phyloP scores from a whole-genome alignment of 2,329 filamentous ascomycete species.

The Metarhizium robertsii region DNA sequence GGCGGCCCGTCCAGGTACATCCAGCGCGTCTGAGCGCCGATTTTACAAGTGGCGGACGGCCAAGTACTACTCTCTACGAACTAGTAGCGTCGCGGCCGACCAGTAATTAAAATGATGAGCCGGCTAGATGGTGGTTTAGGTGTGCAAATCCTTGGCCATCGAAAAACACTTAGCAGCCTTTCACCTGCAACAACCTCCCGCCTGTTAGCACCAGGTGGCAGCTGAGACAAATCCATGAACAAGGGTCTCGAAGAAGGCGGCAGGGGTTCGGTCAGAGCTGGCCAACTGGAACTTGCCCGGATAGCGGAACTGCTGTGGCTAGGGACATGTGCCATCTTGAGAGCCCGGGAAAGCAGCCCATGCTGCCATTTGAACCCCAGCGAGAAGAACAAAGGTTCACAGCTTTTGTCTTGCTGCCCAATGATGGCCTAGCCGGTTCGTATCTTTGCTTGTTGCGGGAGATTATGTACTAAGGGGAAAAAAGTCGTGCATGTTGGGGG shows the following conservation, averaged over 20 bases:
- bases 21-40: not conserved
- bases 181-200: not conserved
- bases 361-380: slow-evolving; percentile 13
- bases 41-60: not conserved
- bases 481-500: not conserved
- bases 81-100: too few relatives aligned
- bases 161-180: not conserved
- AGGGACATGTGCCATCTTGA: not conserved
- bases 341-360: not conserved
- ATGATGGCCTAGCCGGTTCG: slow-evolving; percentile 16
- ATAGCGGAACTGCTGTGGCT: slow-evolving; percentile 18
- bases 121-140: not conserved
- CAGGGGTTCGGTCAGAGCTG: slow-evolving; percentile 20
- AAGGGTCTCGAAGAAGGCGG: slow-evolving; percentile 3
- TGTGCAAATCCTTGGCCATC: not conserved
- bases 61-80: not conserved
- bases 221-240: slow-evolving; percentile 1
- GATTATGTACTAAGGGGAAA: not conserved
- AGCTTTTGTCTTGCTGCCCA: slow-evolving; percentile 24
- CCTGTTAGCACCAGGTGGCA: not conserved
- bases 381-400: not conserved
- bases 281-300: slow-evolving; percentile 37
- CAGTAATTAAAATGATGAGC: too few relatives aligned
- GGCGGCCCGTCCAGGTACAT: too few relatives aligned
- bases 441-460: not conserved